Conservation (phyloP, 352 stramenopile species). For the Globisporangium carolinianum region DNA sequence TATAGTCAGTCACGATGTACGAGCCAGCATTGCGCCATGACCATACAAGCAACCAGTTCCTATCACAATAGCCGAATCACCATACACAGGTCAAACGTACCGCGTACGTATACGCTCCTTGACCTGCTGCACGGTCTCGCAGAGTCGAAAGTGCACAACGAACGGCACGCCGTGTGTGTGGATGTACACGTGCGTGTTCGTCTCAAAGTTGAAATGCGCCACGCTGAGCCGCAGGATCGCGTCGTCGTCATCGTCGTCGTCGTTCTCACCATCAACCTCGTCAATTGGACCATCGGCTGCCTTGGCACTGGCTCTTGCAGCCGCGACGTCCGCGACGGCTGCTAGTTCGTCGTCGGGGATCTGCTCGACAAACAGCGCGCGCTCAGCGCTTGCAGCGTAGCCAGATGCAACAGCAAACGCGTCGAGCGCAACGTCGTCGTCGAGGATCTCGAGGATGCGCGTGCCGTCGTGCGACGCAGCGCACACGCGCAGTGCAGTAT, state of each 20-base stretch:
- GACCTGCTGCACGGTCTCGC: slow-evolving; percentile 57
- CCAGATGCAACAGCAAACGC: slow-evolving; percentile 21
- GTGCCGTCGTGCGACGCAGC: slow-evolving; percentile 57
- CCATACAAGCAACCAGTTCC: neutral
- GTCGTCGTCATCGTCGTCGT: slow-evolving; percentile 14
- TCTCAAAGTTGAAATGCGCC: slow-evolving; percentile 71
- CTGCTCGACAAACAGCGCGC: slow-evolving; percentile 52
- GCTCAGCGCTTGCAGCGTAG: slow-evolving; percentile 26
- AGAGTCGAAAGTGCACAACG: slow-evolving; percentile 53
- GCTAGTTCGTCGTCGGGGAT: slow-evolving; percentile 27
- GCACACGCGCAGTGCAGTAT: slow-evolving; percentile 42
- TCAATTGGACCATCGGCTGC: neutral
- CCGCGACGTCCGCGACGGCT: no score
- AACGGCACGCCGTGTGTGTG: slow-evolving; percentile 65
- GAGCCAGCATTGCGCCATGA: neutral
- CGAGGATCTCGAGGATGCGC: slow-evolving; percentile 41
- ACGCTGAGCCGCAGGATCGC: slow-evolving; percentile 51
- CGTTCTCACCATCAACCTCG: neutral
- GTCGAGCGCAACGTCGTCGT: slow-evolving; percentile 29
- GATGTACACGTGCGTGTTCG: slow-evolving; percentile 54
- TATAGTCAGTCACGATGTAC: slow-evolving; percentile 10
- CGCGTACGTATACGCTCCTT: slow-evolving; percentile 64
- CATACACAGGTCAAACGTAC: slow-evolving; percentile 1
- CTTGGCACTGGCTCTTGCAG: no score
- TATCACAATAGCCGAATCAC: no score